Evolutionary conservation across 345 rosid genomes (phyloP).

Genomic region (Eucalyptus erythrocorys): DNA sequence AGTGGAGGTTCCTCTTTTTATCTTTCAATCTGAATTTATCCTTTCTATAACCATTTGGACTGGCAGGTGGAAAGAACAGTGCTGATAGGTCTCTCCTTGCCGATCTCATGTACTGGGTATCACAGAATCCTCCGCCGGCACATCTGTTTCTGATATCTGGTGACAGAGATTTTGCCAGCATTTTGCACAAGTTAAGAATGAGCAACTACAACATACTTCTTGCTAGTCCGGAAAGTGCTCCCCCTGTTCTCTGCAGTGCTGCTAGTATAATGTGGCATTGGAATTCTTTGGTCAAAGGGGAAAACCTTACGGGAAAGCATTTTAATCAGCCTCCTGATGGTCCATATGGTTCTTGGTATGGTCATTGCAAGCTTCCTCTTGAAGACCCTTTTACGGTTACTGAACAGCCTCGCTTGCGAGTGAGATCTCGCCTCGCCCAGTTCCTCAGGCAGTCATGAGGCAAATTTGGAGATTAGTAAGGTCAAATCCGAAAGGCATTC

Average conservation of each 20-base stretch:
- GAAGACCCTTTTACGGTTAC: constrained; percentile 51
- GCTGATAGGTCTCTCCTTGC: constrained; percentile 65
- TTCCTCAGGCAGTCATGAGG: constrained; percentile 21
- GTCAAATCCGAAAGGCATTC: constrained; percentile 39
- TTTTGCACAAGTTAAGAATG: constrained; percentile 74
- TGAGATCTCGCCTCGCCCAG: constrained; percentile 23
- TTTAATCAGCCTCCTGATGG: constrained; percentile 96
- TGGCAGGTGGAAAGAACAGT: constrained; percentile 75
- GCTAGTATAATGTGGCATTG: constrained; percentile 94
- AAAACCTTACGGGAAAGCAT: constrained; percentile 31
- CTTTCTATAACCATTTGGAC: not conserved
- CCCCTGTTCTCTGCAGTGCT: constrained; percentile 67
- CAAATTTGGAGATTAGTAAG: constrained; percentile 37
- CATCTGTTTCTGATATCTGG: constrained; percentile 80
- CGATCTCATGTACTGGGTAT: constrained; percentile 71
- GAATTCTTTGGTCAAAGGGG: constrained; percentile 44
- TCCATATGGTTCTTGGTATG: constrained; percentile 88
- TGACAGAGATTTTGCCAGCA: constrained; percentile 52
- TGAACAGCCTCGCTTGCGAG: constrained; percentile 8
- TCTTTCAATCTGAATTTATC: not conserved
- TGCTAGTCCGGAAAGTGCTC: constrained; percentile 33
- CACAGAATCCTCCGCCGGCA: constrained; percentile 92
- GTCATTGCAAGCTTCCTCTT: constrained; percentile 53
- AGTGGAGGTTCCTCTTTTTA: not conserved
- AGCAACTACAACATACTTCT: constrained; percentile 82